Base-by-base conservation (phyloP, 2,329 filamentous ascomycete species). In the Alternaria burnsii region DNA sequence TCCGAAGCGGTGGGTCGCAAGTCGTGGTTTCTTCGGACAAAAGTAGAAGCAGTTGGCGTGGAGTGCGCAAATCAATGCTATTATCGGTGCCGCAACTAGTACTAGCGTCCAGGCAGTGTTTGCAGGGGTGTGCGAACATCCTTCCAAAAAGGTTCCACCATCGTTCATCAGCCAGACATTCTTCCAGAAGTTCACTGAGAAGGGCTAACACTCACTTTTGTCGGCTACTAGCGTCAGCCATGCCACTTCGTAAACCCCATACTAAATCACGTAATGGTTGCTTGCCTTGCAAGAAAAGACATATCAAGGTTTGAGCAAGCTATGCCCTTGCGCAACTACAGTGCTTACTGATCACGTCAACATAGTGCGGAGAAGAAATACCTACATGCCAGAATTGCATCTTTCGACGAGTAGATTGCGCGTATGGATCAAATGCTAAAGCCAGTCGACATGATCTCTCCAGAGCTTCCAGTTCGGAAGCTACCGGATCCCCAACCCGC, bases 251-350 rank as follows among this genome's bases (percentile, higher is more conserved):
- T 2, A 54, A 54, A n/a, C 14, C 41, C 10, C 41, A 54, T n/a
- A 54, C 52, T 32, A 54, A 54, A 36, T 46, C 41, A 38, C 52
- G 52, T 54, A n/a, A 32, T 46, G 52, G 52, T 16, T 54, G 52
- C 32, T 20, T 46, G 10, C 52, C 28, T n/a, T 54, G 52, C 30
- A 54, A 54, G 20, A 54, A 38, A 16, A 38, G 41, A n/a, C 52
- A 46, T 40, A 54, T 54, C 14, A 54, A 54, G 52, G 52, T 32
- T 7, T 18, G 14, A 30, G 30, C 20, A 12, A 5, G 7, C 8
- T 8, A 0, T 20, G 2, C 30, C 41, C 30, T 32, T 22, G 14
- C 20, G 14, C 1, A 38, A 26, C 28, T 16, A 20, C 10, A 9
- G 16, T 28, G 10, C 52, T 18, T 46, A 14, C 52, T 46, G 26